Evolutionary conservation across 176 grass and related monocot genomes (phyloP).

Genomic region (Stipa capillata): DNA sequence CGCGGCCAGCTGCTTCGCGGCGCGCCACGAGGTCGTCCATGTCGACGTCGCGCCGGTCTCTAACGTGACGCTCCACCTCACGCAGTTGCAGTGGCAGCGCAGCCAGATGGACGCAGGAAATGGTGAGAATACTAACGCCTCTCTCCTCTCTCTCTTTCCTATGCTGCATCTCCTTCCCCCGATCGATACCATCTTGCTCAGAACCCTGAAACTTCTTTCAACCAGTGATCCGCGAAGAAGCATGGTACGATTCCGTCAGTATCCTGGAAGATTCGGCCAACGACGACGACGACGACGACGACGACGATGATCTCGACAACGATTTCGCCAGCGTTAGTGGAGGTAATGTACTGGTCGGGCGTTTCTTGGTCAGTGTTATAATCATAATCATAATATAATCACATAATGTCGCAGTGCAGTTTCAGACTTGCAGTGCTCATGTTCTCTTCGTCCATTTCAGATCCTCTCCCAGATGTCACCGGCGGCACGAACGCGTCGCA

Average conservation of each 20-base stretch:
- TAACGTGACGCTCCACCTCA: constrained; percentile 79
- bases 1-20: neutral
- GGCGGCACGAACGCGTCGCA: constrained; percentile 8
- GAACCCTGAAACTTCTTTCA: neutral
- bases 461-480: constrained; percentile 41
- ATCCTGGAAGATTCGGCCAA: constrained; percentile 58
- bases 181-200: neutral
- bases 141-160: neutral
- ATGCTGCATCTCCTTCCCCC: neutral
- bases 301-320: constrained; percentile 63
- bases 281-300: constrained; percentile 4
- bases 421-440: neutral
- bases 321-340: constrained; percentile 81
- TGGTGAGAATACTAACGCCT: constrained; percentile 4
- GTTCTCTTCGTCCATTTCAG: neutral
- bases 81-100: constrained; percentile 93
- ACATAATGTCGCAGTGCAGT: neutral
- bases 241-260: constrained; percentile 86
- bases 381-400: neutral
- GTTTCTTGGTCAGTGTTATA: neutral
- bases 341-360: constrained; percentile 26
- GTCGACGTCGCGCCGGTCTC: constrained; percentile 36
- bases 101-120: constrained; percentile 66
- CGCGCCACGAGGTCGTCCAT: constrained; percentile 30
- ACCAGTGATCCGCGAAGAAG: constrained; percentile 76